These are phyloP conservation scores for Coemansia guatemalensis DNA, from an alignment of 192 early-diverging fungal genomes.

Conservation along the genomic window DNA sequence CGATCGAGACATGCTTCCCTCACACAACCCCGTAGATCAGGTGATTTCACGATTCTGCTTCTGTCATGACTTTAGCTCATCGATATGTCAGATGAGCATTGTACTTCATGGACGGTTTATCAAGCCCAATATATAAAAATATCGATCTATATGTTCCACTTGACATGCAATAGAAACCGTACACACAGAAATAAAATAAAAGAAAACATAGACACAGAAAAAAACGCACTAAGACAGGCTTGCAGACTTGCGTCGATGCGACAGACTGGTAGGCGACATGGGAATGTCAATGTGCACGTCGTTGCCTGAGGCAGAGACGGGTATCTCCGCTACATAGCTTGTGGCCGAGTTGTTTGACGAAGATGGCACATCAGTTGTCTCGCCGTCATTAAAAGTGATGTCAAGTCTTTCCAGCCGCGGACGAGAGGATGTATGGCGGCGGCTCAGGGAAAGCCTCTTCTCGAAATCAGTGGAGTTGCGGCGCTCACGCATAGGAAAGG, in stretches of 20 bases:
- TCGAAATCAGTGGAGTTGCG: conserved; percentile 32
- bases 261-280: conserved; percentile 31
- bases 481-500: conserved; percentile 51
- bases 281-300: conserved; percentile 49
- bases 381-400: conserved; percentile 27
- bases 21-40: too few species aligned
- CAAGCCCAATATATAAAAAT: too few species aligned
- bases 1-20: too few species aligned
- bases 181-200: background rate
- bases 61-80: too few species aligned
- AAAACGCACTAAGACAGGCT: background rate
- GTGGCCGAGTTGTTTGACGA: conserved; percentile 39
- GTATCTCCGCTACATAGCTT: conserved; percentile 35
- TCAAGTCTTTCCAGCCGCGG: conserved; percentile 12
- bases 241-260: conserved; percentile 27
- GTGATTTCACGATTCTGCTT: too few species aligned
- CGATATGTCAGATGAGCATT: too few species aligned
- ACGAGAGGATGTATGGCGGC: conserved; percentile 20
- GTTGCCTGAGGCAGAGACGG: conserved; percentile 14
- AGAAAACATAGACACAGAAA: background rate
- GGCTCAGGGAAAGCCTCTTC: conserved; percentile 32
- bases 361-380: conserved; percentile 40
- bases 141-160: too few species aligned
- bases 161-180: conserved; percentile 1
- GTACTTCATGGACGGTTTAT: too few species aligned